Base-by-base conservation (phyloP, 2,329 filamentous ascomycete species). In the Colletotrichum sp. region DNA sequence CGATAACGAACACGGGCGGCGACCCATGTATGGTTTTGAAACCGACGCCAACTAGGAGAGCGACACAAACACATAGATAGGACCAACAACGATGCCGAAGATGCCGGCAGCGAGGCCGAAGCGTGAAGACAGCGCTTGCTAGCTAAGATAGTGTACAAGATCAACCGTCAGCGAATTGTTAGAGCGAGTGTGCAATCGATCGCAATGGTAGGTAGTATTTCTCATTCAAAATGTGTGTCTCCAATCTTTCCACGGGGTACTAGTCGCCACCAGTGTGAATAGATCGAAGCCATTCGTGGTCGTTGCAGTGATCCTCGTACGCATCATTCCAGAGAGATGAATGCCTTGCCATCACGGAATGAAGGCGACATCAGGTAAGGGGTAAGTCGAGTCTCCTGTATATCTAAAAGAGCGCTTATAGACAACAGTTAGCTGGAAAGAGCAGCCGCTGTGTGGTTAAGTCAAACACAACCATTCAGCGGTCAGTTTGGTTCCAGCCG, bases 201-300 rank as follows among this genome's bases (percentile, higher is more conserved):
- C 1, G 11, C 11, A n/a, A 4, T 49, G n/a, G n/a, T n/a, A n/a
- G n/a, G n/a, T n/a, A n/a, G n/a, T n/a, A n/a, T n/a, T 22, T 49
- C 44, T n/a, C 3, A n/a, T 44, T n/a, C 9, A n/a, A 44, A 44
- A 44, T 12, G 12, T n/a, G 39, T n/a, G 39, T 49, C 12, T 1
- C 39, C 13, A 22, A 13, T 22, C 44, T 52, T 52, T 0, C 44
- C n/a, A 52, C 1, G n/a, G 0, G 2, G 4, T 52, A 6, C 0
- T 52, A 4, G 3, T 22, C n/a, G 44, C 44, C 11, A 22, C 1
- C 0, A 0, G 13, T 7, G 9, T 22, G n/a, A 13, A 22, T 12
- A 49, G 44, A 22, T 52, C n/a, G 44, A 13, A 22, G 44, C 11
- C 6, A 22, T 25, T 0, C 11, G 44, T 13, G 11, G n/a, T 52